These are phyloP conservation scores for Gossypium turneri DNA, from an alignment of 345 rosid species.

Conservation along the genomic window DNA sequence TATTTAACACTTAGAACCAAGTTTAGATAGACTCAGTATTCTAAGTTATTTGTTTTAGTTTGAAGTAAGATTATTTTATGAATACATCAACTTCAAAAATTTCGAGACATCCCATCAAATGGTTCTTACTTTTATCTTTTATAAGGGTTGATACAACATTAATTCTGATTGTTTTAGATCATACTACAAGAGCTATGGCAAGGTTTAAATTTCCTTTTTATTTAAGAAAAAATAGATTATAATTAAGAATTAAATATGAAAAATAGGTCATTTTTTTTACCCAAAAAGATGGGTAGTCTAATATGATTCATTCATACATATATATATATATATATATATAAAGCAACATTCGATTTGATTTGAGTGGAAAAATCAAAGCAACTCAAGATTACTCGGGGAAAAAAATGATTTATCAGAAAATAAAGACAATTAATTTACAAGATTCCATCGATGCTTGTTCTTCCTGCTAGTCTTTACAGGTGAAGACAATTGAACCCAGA, in stretches of 20 bases:
- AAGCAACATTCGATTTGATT: neutral
- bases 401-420: neutral
- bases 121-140: no score
- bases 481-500: neutral
- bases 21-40: no score
- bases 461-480: constrained; percentile 2
- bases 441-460: neutral
- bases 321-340: neutral
- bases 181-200: no score
- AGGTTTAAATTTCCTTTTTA: no score
- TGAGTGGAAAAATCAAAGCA: neutral
- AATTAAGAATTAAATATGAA: neutral
- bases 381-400: neutral
- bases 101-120: no score
- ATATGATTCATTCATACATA: neutral
- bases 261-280: neutral
- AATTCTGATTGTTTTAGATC: no score
- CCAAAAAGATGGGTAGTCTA: neutral
- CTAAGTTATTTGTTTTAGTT: no score
- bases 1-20: no score
- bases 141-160: no score
- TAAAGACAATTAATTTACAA: neutral
- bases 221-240: neutral
- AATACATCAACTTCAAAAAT: no score
- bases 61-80: no score